These are phyloP conservation scores for Graphilbum ipis-grandicollis DNA, from an alignment of 2,329 filamentous ascomycete species.

Conservation along the genomic window DNA sequence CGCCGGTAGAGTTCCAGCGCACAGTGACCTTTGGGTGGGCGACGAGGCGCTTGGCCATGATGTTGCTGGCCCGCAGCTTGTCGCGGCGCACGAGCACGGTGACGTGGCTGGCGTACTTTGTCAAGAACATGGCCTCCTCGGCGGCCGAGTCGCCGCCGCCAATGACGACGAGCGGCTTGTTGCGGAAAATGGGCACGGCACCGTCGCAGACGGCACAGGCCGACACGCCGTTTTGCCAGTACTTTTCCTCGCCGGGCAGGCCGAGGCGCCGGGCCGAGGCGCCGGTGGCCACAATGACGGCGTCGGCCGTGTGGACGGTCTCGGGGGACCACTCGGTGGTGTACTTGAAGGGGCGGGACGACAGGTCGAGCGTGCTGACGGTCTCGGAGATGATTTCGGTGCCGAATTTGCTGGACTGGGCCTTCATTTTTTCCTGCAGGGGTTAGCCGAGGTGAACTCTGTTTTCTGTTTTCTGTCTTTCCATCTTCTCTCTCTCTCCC, in stretches of 20 bases:
- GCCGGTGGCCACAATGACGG: constrained; percentile 86
- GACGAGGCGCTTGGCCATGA: constrained; percentile 77
- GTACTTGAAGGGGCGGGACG: constrained; percentile 74
- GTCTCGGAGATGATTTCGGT: constrained; percentile 90
- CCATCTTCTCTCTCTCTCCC: too few relatives aligned
- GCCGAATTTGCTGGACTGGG: constrained; percentile 80
- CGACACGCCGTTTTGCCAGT: constrained; percentile 94
- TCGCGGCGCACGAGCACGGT: constrained; percentile 84
- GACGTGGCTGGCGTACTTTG: constrained; percentile 92
- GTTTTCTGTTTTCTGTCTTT: too few relatives aligned
- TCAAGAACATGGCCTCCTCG: constrained; percentile 92
- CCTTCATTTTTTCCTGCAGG: constrained; percentile 60
- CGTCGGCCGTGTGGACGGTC: constrained; percentile 73
- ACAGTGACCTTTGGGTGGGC: constrained; percentile 82
- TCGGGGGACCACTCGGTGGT: constrained; percentile 79
- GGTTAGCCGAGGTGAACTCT: too few relatives aligned
- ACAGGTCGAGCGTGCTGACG: constrained; percentile 73
- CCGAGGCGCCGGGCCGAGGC: constrained; percentile 75
- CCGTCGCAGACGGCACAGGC: constrained; percentile 97
- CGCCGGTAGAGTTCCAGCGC: constrained; percentile 64
- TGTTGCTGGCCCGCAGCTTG: constrained; percentile 70
- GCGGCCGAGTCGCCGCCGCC: constrained; percentile 93
- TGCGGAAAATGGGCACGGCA: constrained; percentile 89
- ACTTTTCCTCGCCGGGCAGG: constrained; percentile 78
- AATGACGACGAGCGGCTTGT: constrained; percentile 90